Evolutionary conservation across 345 rosid species (phyloP).

Genomic region (Pistacia integerrima): DNA sequence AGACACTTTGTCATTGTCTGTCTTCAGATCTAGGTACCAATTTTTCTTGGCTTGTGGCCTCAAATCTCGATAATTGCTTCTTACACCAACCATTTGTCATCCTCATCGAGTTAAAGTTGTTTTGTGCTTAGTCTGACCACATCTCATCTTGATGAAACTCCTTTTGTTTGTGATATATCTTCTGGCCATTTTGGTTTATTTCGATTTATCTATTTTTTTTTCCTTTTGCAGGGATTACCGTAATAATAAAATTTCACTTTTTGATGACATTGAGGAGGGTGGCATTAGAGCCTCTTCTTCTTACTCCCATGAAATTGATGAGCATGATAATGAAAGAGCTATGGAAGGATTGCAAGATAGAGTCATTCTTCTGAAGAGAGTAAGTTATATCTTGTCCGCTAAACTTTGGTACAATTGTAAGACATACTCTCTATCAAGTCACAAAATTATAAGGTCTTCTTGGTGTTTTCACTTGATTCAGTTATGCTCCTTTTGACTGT

Average conservation of each 20-base stretch:
- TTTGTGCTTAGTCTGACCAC: neutral
- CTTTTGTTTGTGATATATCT: neutral
- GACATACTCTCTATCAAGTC: neutral
- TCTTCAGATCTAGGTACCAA: too few relatives aligned
- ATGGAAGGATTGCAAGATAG: slow-evolving; percentile 94
- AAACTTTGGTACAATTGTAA: neutral
- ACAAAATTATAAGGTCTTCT: neutral
- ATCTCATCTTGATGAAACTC: neutral
- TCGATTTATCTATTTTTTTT: neutral
- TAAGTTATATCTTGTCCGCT: slow-evolving; percentile 36
- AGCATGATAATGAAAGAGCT: slow-evolving; percentile 92
- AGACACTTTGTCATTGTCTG: neutral
- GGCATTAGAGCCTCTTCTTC: slow-evolving; percentile 88
- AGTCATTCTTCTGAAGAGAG: slow-evolving; percentile 83
- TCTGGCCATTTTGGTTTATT: neutral
- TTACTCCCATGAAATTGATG: slow-evolving; percentile 87
- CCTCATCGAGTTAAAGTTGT: neutral
- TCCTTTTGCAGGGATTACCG: slow-evolving; percentile 64
- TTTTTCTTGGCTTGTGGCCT: neutral
- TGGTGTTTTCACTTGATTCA: neutral
- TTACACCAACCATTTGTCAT: neutral
- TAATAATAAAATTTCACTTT: slow-evolving; percentile 65
- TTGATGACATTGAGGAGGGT: slow-evolving; percentile 96
- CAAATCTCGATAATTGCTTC: neutral
- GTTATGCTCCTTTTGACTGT: slow-evolving; percentile 2